phyloP scores from a whole-genome alignment of 495 filamentous ascomycete species.

The Staphylotrichum tortipilum region DNA sequence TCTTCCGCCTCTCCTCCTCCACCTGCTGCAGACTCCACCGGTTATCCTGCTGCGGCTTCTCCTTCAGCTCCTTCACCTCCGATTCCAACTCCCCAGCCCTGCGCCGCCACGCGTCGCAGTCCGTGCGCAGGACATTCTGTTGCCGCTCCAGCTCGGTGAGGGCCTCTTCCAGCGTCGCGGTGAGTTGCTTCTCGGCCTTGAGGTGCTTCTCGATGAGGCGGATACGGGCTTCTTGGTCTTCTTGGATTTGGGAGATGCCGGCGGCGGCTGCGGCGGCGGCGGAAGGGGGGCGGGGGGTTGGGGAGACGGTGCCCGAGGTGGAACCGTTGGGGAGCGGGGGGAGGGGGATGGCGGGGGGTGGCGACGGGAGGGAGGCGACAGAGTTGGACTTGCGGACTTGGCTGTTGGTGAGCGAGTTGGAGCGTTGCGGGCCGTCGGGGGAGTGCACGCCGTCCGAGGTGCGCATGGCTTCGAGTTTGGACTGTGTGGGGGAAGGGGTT shows the following conservation, averaged over 20 bases:
- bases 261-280: conserved; percentile 54
- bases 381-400: conserved; percentile 82
- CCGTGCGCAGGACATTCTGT: conserved; percentile 73
- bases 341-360: conserved; percentile 83
- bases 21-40: conserved; percentile 85
- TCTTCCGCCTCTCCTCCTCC: conserved; percentile 84
- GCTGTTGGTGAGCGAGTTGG: conserved; percentile 54
- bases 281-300: conserved; percentile 54
- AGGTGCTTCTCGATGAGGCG: conserved; percentile 95
- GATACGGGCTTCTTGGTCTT: conserved; percentile 92
- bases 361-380: conserved; percentile 76
- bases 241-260: conserved; percentile 54
- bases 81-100: conserved; percentile 68
- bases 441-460: conserved; percentile 15
- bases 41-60: conserved; percentile 42
- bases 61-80: conserved; percentile 61
- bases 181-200: conserved; percentile 91
- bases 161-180: conserved; percentile 87
- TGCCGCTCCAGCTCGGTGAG: conserved; percentile 85
- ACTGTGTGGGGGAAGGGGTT: conserved; percentile 37
- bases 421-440: conserved; percentile 47
- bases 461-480: conserved; percentile 40
- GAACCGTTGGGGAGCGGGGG: conserved; percentile 65
- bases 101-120: conserved; percentile 84
- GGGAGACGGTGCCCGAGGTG: conserved; percentile 33